Evolutionary conservation across 2,329 filamentous ascomycete species (phyloP), one percentile per base, ranked within the genome.

Genomic region (Penicillium sp.): DNA sequence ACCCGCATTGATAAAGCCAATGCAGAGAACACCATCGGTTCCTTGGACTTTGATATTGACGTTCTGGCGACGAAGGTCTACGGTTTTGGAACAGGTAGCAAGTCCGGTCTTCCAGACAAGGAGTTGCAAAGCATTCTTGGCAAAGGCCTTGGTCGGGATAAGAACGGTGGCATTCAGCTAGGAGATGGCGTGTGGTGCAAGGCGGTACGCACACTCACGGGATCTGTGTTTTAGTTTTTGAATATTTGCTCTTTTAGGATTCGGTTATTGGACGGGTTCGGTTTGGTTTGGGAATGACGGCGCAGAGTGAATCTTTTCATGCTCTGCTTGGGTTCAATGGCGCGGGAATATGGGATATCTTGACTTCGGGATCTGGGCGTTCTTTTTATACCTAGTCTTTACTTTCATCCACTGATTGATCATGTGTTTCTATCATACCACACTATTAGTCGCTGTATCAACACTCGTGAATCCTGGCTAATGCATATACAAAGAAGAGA

Each of bases 51-150:
- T 37, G 67, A 74, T 37, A 72, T 72, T 29, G 71, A 74, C 42
- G 72, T 73, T 2, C 54, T 73, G 15, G 72, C 72, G 3, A 72
- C 65, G 18, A 75, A 75, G 50, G 66, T 76, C 37, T 77, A 77
- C 45, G 75, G 75, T 1, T 75, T 76, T 35, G 70, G 67, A 25
- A 55, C 56, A 8, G 60, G 45, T 4, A 69, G 63, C 47, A 59
- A 60, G 47, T 62, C 60, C 2, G 65, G 68, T 41, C 56, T 72
- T 4, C 67, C 72, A 3, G 71, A 74, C 44, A 59, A 60, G 21
- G 69, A 73, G 42, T 73, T 77, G 68, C 64, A 66, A 27, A 67
- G 63, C 40, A 70, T 75, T 32, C 65, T 75, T 15, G 57, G 55
- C 18, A 67, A 69, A 47, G 64, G 65, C 16, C 60, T 71, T 39